phyloP scores from a whole-genome alignment of 2,329 filamentous ascomycete species.

The Zasmidium citrigriseum region DNA sequence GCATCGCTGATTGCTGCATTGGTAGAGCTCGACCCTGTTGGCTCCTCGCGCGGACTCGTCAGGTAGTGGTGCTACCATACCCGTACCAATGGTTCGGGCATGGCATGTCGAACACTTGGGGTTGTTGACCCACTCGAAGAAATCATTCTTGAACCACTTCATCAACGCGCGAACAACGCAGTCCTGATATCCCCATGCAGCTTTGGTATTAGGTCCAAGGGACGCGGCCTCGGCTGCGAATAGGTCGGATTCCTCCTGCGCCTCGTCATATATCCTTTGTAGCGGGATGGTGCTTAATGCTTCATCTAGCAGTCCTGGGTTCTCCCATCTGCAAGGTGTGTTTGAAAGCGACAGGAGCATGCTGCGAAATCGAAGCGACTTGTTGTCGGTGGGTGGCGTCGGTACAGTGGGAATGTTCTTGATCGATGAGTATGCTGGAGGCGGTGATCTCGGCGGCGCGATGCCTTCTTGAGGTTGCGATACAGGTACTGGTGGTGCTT shows the following conservation, averaged over 20 bases:
- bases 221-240: constrained; percentile 85
- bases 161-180: constrained; percentile 88
- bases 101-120: constrained; percentile 80
- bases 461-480: constrained; percentile 23
- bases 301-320: constrained; percentile 90
- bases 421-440: constrained; percentile 63
- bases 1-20: constrained; percentile 76
- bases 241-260: constrained; percentile 89
- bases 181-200: constrained; percentile 97
- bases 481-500: constrained; percentile 33
- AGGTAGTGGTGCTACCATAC: constrained; percentile 79
- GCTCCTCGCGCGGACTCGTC: constrained; percentile 90
- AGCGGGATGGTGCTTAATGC: constrained; percentile 83
- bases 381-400: constrained; percentile 63
- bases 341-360: constrained; percentile 81
- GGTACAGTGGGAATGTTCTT: constrained; percentile 70
- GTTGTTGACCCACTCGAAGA: constrained; percentile 97
- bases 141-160: constrained; percentile 93
- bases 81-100: constrained; percentile 78
- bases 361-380: constrained; percentile 58
- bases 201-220: constrained; percentile 71
- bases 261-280: constrained; percentile 88
- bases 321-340: constrained; percentile 93
- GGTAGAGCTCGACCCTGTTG: constrained; percentile 83
- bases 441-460: constrained; percentile 37